Evolutionary conservation across 202 grass and related monocot species (phyloP), one percentile per base, ranked within the genome.

Genomic region (Zoysia matrella): DNA sequence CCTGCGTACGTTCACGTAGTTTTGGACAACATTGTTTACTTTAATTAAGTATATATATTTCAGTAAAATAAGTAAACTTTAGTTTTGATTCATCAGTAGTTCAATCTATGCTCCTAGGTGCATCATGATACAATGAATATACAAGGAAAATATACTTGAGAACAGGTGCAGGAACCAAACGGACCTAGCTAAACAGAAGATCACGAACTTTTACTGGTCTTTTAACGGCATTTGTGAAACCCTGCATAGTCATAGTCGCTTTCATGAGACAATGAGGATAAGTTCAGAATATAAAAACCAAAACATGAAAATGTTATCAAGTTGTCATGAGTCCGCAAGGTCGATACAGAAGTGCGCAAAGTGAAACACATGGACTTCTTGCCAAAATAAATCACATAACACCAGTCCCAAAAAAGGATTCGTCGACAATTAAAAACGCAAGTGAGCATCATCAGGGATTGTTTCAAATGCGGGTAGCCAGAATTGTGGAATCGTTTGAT

Each of bases 171-270:
- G 12, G 22, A 47, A 80, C 56, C 53, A 30, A 77, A 77, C 52
- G 42, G 16, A 57, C 63, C 71, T 86, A 89, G 30, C 79, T 90
- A 90, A 95, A 76, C 56, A 94, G 84, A 81, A 97, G 86, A 76
- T 98, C 95, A 0, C 90, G 88, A 71, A 98, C 78, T 82, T 72
- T 98, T 3, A 93, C 88, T 11, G 92, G 90, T 88, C 95, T 93
- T 88, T 98, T 98, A 30, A 98, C 92, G 41, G 95, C 95, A 88
- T 98, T 98, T 74, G 95, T 95, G 77, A 95, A 98, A 80, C 95
- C 95, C 95, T 98, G 90, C 51, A 91, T 83, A 75, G 4, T 30
- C 22, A 30, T 30, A 85, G 52, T n/a, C 10, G 49, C 45, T 50
- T 75, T 66, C 22, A 62, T 88, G 53, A 80, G 50, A 82, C 36